Conservation (phyloP, 768 basidiomycete genomes). For the Lactifluus echinatus region DNA sequence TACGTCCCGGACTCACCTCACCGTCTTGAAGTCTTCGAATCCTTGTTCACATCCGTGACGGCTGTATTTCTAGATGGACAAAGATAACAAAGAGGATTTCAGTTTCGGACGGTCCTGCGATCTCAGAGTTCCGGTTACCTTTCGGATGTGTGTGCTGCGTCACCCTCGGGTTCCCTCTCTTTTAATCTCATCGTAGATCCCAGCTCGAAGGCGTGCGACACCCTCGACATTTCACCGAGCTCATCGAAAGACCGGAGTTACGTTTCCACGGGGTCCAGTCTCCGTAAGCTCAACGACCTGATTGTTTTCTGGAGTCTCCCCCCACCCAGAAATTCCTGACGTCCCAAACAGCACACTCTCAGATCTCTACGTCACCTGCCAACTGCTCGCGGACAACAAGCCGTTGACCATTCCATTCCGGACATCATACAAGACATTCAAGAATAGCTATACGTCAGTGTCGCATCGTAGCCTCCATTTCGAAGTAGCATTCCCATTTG, state of each 20-base stretch:
- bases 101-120: slow-evolving; percentile 89
- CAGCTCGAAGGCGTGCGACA: slow-evolving; percentile 79
- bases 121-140: slow-evolving; percentile 78
- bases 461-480: not conserved
- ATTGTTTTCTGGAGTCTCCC: slow-evolving; percentile 6
- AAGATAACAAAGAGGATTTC: slow-evolving; percentile 74
- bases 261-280: slow-evolving; percentile 82
- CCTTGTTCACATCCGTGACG: not conserved
- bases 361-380: slow-evolving; percentile 90
- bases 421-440: slow-evolving; percentile 90
- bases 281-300: slow-evolving; percentile 39
- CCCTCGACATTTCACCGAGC: slow-evolving; percentile 62
- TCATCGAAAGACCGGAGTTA: slow-evolving; percentile 76
- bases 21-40: not conserved
- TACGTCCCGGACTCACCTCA: not conserved
- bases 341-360: slow-evolving; percentile 55
- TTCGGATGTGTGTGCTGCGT: slow-evolving; percentile 52
- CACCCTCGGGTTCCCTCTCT: not conserved
- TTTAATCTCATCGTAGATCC: slow-evolving; percentile 41
- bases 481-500: not conserved
- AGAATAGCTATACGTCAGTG: slow-evolving; percentile 64
- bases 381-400: slow-evolving; percentile 89
- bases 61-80: slow-evolving; percentile 35
- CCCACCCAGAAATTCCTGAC: not conserved
- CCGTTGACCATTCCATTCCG: slow-evolving; percentile 86